Conservation (phyloP, 805 yeast genomes). For the Priceomyces carsonii region DNA sequence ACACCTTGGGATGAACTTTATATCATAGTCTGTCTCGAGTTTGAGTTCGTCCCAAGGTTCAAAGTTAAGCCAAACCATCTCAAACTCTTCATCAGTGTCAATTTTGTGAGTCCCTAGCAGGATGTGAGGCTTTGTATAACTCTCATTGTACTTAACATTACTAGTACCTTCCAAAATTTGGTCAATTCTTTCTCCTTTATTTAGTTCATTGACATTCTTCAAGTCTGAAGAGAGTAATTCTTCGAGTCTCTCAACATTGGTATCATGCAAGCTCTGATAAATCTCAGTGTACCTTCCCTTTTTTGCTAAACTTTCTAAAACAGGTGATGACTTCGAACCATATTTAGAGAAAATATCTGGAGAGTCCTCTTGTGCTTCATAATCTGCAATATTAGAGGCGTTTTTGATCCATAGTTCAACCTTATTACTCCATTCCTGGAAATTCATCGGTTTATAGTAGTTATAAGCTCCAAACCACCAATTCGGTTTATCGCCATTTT, state of each 20-base stretch:
- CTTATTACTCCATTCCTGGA: conserved; percentile 34
- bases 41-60: conserved; percentile 49
- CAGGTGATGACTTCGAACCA: conserved; percentile 6
- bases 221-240: conserved; percentile 27
- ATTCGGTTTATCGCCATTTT: conserved; percentile 48
- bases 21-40: conserved; percentile 38
- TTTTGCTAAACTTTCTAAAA: conserved; percentile 12
- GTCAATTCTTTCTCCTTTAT: conserved; percentile 37
- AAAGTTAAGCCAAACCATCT: conserved; percentile 43
- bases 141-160: conserved; percentile 21
- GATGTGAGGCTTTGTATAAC: conserved; percentile 36
- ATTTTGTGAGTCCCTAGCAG: conserved; percentile 36
- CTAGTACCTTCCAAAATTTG: conserved; percentile 33
- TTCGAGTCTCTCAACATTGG: conserved; percentile 20
- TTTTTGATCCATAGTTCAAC: conserved; percentile 18
- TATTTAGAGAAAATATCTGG: neutral
- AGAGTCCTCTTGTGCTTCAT: conserved; percentile 2
- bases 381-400: conserved; percentile 12
- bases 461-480: conserved; percentile 71
- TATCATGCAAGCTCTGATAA: conserved; percentile 23
- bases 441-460: conserved; percentile 52
- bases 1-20: conserved; percentile 35
- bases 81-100: conserved; percentile 43
- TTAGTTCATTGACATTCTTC: conserved; percentile 33
- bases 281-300: conserved; percentile 32